These are phyloP conservation scores for Phragmites australis DNA, from an alignment of 176 grass and related monocot species.

Conservation along the genomic window DNA sequence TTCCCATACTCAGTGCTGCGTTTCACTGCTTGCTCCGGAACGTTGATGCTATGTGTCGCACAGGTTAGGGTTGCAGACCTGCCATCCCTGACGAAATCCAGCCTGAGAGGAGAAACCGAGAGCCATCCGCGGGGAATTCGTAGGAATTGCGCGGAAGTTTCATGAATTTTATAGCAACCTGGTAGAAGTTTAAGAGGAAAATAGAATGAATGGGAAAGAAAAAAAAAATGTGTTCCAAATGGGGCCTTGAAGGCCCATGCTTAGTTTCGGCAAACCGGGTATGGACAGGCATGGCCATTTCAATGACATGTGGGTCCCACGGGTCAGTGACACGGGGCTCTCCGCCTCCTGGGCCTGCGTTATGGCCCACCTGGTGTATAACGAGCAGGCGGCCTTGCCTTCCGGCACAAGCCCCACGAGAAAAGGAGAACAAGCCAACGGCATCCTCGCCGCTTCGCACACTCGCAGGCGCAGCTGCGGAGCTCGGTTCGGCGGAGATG, in stretches of 20 bases:
- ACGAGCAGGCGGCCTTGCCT: background rate
- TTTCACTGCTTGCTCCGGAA: background rate
- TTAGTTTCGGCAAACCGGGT: too few relatives aligned
- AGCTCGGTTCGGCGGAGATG: constrained; percentile 35
- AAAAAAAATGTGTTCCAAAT: too few relatives aligned
- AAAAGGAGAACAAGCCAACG: background rate
- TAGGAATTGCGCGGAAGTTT: too few relatives aligned
- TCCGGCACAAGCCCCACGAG: background rate
- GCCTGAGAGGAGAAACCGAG: background rate
- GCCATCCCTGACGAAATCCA: background rate
- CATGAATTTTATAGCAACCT: background rate
- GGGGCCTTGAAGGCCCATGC: too few relatives aligned
- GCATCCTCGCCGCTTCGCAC: background rate
- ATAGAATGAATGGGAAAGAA: too few relatives aligned
- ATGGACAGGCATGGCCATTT: too few relatives aligned
- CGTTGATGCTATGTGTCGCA: constrained; percentile 16
- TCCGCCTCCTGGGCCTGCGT: too few relatives aligned
- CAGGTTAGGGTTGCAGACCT: background rate
- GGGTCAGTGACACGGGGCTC: too few relatives aligned
- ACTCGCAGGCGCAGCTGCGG: background rate
- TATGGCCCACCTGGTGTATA: constrained; percentile 27
- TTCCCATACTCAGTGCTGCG: too few relatives aligned
- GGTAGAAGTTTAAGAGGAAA: background rate
- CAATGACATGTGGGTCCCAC: too few relatives aligned
- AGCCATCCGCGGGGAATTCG: too few relatives aligned